Evolutionary conservation across 2,329 filamentous ascomycete species (phyloP).

Genomic region (Phaeosphaeriaceae sp.): DNA sequence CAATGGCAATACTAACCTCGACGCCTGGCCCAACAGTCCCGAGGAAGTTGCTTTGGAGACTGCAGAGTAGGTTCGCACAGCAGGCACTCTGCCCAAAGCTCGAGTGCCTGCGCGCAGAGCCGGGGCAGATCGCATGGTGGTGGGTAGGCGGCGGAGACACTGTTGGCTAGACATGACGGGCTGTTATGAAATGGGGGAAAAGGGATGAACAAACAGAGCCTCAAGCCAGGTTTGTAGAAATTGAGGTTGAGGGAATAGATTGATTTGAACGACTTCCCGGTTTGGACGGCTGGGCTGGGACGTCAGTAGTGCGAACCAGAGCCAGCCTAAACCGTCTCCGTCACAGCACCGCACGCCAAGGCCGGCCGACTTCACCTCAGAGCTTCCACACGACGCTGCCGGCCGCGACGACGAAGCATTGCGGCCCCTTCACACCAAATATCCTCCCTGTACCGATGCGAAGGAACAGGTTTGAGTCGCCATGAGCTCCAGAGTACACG

Average conservation of each 20-base stretch:
- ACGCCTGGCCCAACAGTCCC: slow-evolving; percentile 38
- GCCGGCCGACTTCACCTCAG: slow-evolving; percentile 26
- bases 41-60: slow-evolving; percentile 41
- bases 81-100: slow-evolving; percentile 28
- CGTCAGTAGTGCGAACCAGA: slow-evolving; percentile 9
- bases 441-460: slow-evolving; percentile 18
- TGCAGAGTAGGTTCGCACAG: slow-evolving; percentile 44
- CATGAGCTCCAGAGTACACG: slow-evolving; percentile 51
- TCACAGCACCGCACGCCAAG: slow-evolving; percentile 33
- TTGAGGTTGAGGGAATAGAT: slow-evolving; percentile 40
- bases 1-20: slow-evolving; percentile 34
- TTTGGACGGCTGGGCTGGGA: slow-evolving; percentile 5
- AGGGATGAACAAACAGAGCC: slow-evolving; percentile 17
- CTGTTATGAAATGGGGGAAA: slow-evolving; percentile 1
- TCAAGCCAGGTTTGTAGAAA: slow-evolving; percentile 13
- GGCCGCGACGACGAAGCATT: slow-evolving; percentile 35
- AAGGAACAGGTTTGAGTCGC: slow-evolving; percentile 23
- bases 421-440: slow-evolving; percentile 26
- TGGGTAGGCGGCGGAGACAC: slow-evolving; percentile 46
- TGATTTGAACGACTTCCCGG: slow-evolving; percentile 14
- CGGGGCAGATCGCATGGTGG: slow-evolving; percentile 36
- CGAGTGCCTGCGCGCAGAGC: slow-evolving; percentile 39
- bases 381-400: slow-evolving; percentile 4
- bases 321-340: slow-evolving; percentile 29
- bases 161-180: slow-evolving; percentile 46